Evolutionary conservation across 164 flowering plant genomes (phyloP).

Genomic region (Vitis rotundifolia): DNA sequence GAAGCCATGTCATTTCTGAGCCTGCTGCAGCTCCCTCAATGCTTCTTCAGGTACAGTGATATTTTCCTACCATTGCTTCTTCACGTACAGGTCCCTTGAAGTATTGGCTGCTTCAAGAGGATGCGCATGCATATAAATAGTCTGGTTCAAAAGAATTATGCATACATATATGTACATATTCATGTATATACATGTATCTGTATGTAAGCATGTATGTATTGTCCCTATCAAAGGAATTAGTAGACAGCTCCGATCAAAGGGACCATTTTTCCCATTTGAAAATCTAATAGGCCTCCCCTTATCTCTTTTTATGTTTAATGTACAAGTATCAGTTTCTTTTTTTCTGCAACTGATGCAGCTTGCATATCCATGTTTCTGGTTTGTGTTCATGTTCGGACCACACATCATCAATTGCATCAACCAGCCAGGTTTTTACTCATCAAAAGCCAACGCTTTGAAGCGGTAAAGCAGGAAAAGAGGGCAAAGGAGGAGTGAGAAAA

Average conservation of each 20-base stretch:
- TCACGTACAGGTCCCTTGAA: no score
- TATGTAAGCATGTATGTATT: neutral
- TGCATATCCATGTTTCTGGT: slow-evolving; percentile 71
- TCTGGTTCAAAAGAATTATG: neutral
- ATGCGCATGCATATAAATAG: no score
- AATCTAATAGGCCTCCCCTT: neutral
- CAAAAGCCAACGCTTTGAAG: slow-evolving; percentile 31
- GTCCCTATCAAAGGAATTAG: no score
- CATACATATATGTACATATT: neutral
- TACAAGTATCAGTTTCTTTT: slow-evolving; percentile 21
- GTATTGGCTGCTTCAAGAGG: no score
- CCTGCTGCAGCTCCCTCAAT: slow-evolving; percentile 70
- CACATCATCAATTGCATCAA: slow-evolving; percentile 43
- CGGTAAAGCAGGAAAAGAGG: no score
- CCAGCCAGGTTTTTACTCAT: slow-evolving; percentile 92
- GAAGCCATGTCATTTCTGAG: slow-evolving; percentile 61
- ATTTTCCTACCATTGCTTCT: neutral
- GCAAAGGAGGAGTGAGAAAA: neutral
- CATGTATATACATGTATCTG: neutral
- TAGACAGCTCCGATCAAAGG: no score
- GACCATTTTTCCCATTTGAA: neutral
- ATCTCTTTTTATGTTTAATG: neutral
- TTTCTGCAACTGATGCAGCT: slow-evolving; percentile 60
- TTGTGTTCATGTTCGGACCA: slow-evolving; percentile 55
- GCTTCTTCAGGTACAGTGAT: slow-evolving; percentile 77